A percentile compares a stretch with the other conserved stretches of the same genome.
These are phyloP conservation scores for Trichomonas gallinae DNA, from an alignment of 208 protist genomes.

Conservation along the genomic window DNA sequence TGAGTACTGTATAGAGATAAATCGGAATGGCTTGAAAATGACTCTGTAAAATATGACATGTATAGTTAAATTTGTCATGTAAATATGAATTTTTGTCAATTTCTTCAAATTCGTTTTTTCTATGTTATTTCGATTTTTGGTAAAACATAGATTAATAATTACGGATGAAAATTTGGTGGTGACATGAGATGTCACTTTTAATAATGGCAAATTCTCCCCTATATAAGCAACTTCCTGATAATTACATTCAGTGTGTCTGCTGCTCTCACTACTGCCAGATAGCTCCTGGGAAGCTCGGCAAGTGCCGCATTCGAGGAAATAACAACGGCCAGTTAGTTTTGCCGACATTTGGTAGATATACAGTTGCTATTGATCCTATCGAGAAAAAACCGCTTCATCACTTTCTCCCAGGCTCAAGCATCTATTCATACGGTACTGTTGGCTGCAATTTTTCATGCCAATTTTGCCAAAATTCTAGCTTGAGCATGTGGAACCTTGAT, in stretches of 20 bases:
- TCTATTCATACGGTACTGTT: slow-evolving; percentile 21
- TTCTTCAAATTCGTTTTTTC: no score
- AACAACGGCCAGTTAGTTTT: background rate
- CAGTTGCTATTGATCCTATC: background rate
- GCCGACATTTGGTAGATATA: background rate
- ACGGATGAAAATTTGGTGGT: no score
- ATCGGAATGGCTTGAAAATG: no score
- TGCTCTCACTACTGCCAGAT: background rate
- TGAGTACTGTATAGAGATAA: no score
- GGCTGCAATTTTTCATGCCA: slow-evolving; percentile 10
- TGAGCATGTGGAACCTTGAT: slow-evolving; percentile 17
- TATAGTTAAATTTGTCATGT: no score
- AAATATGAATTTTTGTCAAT: no score
- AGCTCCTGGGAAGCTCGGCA: background rate
- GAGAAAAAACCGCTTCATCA: slow-evolving; percentile 15
- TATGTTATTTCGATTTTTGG: no score
- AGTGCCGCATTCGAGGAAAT: background rate
- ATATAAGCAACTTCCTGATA: background rate
- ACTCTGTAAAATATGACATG: no score
- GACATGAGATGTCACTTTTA: no score
- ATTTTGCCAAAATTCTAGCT: slow-evolving; percentile 12
- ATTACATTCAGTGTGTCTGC: background rate
- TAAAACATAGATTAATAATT: no score
- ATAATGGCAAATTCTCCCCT: background rate
- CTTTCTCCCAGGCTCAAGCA: background rate